Conservation (phyloP, 1,284 basidiomycete genomes). For the Filobasidium uniguttulatum region DNA sequence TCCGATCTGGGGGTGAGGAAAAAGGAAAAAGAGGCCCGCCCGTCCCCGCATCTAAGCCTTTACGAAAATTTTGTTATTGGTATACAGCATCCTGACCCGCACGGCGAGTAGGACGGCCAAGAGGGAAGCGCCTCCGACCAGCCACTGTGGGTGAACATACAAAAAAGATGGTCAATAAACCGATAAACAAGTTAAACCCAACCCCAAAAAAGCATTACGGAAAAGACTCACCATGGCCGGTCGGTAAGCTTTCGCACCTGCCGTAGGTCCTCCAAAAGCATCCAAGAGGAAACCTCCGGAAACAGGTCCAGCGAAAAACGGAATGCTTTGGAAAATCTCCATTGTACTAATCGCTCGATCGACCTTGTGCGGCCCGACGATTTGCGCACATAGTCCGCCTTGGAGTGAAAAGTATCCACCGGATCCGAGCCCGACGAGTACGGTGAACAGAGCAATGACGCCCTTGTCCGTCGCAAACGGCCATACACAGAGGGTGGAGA, state of each 20-base stretch:
- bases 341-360: constrained; percentile 15
- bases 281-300: constrained; percentile 17
- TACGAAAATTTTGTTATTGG: constrained; percentile 1
- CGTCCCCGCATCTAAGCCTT: too few species aligned
- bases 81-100: constrained; percentile 5
- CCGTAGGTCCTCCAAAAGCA: constrained; percentile 15
- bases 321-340: constrained; percentile 14
- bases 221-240: constrained; percentile 15
- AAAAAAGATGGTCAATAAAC: too few species aligned
- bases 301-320: constrained; percentile 16
- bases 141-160: background rate
- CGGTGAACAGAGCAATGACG: constrained; percentile 16
- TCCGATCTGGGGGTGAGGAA: too few species aligned
- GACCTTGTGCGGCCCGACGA: constrained; percentile 15
- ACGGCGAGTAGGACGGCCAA: constrained; percentile 3
- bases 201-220: background rate
- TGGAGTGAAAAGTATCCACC: constrained; percentile 18
- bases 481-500: constrained; percentile 16
- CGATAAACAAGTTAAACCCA: too few species aligned
- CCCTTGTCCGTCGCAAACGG: constrained; percentile 11
- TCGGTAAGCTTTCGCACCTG: constrained; percentile 15
- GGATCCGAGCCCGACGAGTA: constrained; percentile 16
- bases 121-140: constrained; percentile 7
- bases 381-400: constrained; percentile 15
- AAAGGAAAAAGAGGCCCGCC: too few species aligned